Evolutionary conservation across 2,329 filamentous ascomycete species (phyloP).

Genomic region (Fusarium vanettenii): DNA sequence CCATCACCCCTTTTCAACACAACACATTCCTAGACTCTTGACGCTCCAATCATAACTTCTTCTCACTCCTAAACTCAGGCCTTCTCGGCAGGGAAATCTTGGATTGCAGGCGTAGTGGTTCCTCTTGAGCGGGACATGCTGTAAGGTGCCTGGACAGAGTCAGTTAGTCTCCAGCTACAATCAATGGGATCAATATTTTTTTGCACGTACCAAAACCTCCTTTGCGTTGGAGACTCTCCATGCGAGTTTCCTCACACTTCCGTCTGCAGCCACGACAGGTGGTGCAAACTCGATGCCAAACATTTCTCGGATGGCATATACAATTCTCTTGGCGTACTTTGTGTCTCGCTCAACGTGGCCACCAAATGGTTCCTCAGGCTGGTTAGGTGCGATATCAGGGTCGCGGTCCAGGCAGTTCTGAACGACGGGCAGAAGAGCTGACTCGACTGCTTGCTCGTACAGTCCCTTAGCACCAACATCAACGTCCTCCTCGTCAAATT

Average conservation of each 20-base stretch:
- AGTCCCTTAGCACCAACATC: constrained; percentile 68
- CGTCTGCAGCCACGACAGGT: constrained; percentile 91
- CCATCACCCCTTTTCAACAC: neutral
- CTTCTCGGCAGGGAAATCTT: constrained; percentile 51
- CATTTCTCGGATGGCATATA: constrained; percentile 96
- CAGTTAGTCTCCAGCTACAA: constrained; percentile 14
- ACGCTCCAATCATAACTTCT: neutral
- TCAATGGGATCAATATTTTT: neutral
- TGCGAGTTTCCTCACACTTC: constrained; percentile 88
- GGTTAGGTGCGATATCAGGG: constrained; percentile 87
- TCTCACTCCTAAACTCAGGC: neutral
- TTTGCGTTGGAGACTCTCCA: constrained; percentile 98
- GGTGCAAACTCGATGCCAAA: constrained; percentile 96
- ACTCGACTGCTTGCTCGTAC: constrained; percentile 78
- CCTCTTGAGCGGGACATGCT: constrained; percentile 76
- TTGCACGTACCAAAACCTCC: constrained; percentile 81
- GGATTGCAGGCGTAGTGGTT: constrained; percentile 67
- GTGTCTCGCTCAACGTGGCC: constrained; percentile 85
- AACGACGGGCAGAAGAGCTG: constrained; percentile 82
- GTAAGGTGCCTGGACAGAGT: constrained; percentile 70
- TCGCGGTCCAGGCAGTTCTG: constrained; percentile 94
- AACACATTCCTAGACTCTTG: neutral
- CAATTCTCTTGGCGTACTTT: constrained; percentile 89
- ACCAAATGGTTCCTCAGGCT: constrained; percentile 84
- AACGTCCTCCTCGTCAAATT: constrained; percentile 81